Percentiles rank a stretch among this genome's conserved stretches.
phyloP scores from a whole-genome alignment of 768 basidiomycete species.

The Dendrothele bispora region DNA sequence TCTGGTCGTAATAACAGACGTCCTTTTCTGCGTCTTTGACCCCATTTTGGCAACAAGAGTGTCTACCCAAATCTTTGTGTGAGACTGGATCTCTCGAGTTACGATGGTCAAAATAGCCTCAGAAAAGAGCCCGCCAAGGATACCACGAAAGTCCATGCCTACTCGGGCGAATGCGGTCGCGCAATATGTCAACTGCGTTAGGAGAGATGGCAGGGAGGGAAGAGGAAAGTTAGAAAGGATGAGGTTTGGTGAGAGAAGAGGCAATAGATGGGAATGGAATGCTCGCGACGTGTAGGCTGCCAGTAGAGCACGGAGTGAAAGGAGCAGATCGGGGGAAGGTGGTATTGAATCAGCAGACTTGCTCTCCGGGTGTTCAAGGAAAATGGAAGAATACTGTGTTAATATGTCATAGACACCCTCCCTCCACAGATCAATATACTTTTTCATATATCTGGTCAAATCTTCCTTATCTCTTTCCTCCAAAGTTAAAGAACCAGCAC shows the following conservation, averaged over 20 bases:
- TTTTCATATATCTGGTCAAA: constrained; percentile 75
- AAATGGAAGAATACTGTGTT: constrained; percentile 87
- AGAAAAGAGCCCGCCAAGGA: constrained; percentile 67
- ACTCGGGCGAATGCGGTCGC: constrained; percentile 89
- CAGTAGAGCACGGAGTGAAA: constrained; percentile 50
- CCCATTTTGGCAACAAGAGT: constrained; percentile 29
- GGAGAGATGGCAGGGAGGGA: constrained; percentile 72
- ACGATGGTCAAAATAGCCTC: constrained; percentile 62
- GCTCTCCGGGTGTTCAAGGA: constrained; percentile 61
- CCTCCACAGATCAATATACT: constrained; percentile 87
- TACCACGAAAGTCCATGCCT: constrained; percentile 82
- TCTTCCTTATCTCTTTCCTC: constrained; percentile 69
- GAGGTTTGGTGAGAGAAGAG: constrained; percentile 43
- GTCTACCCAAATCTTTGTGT: constrained; percentile 53
- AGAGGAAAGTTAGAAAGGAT: constrained; percentile 62
- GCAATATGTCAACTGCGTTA: constrained; percentile 94
- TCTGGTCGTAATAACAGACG: too few relatives aligned
- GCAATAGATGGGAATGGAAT: constrained; percentile 65
- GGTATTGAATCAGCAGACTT: constrained; percentile 21
- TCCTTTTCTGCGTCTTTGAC: too few relatives aligned
- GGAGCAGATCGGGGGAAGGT: constrained; percentile 12
- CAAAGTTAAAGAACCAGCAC: constrained; percentile 28
- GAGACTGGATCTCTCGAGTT: constrained; percentile 46
- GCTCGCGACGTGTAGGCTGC: constrained; percentile 63
- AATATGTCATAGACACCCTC: constrained; percentile 93